These are phyloP conservation scores for Leptodontidium sp. DNA, from an alignment of 2,329 filamentous ascomycete genomes.

Conservation along the genomic window DNA sequence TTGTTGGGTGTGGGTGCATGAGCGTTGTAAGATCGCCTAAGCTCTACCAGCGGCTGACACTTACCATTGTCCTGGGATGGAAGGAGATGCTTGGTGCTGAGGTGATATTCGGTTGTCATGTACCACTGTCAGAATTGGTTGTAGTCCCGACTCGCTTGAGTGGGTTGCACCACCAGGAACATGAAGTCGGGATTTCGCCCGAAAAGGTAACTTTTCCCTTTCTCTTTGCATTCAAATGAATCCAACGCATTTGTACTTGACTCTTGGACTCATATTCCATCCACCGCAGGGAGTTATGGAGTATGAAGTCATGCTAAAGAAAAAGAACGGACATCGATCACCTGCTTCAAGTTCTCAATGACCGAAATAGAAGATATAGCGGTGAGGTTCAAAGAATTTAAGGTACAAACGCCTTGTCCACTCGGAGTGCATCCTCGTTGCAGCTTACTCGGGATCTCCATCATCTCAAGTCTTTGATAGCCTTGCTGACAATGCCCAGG, in stretches of 20 bases:
- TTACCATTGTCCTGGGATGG: neutral
- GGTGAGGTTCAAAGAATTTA: neutral
- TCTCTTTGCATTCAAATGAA: no score
- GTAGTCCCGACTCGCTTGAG: neutral
- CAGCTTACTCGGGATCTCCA: slow-evolving; percentile 11
- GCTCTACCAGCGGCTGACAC: neutral
- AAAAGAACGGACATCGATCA: no score
- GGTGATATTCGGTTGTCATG: neutral
- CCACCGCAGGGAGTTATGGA: no score
- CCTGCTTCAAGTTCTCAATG: neutral
- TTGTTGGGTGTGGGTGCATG: neutral
- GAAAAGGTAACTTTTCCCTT: no score
- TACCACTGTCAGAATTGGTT: neutral
- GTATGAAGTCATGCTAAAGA: no score
- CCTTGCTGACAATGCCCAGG: neutral
- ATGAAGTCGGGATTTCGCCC: neutral
- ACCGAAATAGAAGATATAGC: neutral
- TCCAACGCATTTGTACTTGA: no score
- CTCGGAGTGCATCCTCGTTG: neutral
- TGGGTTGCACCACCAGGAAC: neutral
- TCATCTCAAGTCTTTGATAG: slow-evolving; percentile 1
- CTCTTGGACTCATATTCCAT: no score
- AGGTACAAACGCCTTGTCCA: neutral
- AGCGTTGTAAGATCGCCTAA: neutral
- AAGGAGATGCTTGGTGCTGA: neutral